Evolutionary conservation across 2,329 filamentous ascomycete species (phyloP), one percentile per base, ranked within the genome.

Genomic region (Paradendryphiella salina): DNA sequence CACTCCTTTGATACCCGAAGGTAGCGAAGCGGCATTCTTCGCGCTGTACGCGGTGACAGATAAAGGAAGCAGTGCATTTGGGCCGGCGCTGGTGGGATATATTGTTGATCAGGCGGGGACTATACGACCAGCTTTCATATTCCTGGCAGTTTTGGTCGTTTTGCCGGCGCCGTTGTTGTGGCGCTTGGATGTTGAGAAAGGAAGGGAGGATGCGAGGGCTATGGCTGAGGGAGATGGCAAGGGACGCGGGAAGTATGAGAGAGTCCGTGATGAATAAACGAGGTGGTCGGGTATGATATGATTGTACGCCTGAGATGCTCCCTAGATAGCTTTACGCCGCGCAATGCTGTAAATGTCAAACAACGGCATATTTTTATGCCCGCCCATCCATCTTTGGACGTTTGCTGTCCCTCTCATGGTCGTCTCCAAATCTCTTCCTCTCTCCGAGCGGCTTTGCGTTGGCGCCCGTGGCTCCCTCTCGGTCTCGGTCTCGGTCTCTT

Each of bases 41-140:
- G 91, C 92, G 0, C 79, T 96, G 1, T 96, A 96, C 69, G 92
- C 93, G 33, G 95, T 96, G 52, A 96, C 93, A 1, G 93, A 97
- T 72, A 97, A 96, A 73, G 91, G 91, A 0, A 94, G 89, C 15
- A 94, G 89, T 66, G 82, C 96, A 2, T 93, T 96, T 68, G 93
- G 93, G 0, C 93, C 93, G 0, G 87, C 89, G 0, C 89, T 97
- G 61, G 92, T 96, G 0, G 93, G 91, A 0, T 82, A 84, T 23
- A 95, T 96, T 54, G 94, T 95, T 7, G 91, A 96, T 69, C 82
- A 64, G 2, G 65, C 71, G 5, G 75, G 75, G 0, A 74, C 67
- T 1, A 76, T 78, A 23, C 47, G 75, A 14, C 72, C 73, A 1
- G 90, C 91, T 0, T 96, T 97, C 72, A 87, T 87, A 75, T 96